Base-by-base conservation (phyloP, 2,329 filamentous ascomycete genomes). In the Fusarium sp. region DNA sequence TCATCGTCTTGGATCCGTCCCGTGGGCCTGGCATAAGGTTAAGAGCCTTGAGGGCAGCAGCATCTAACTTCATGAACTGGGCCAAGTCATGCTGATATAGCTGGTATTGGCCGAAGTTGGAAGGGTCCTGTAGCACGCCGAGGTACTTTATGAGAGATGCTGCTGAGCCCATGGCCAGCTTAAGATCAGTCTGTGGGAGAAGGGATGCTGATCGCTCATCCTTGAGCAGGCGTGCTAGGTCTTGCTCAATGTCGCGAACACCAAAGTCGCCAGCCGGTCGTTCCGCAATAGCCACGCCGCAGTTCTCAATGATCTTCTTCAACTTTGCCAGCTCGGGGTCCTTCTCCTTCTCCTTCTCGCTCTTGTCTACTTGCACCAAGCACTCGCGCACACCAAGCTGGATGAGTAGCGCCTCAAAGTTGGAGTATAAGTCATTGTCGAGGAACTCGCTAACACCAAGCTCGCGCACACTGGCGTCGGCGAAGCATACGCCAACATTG, bases 341-440 rank as follows among this genome's bases (percentile, higher is more conserved):
- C 74, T 93, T 96, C 65, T 90, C 93, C 74, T 93, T 96, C 65
- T 90, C 89, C 74, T 96, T 97, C 58, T 91, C 90, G 6, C 84
- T 80, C 55, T 87, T 85, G 72, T 98, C 93, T 19, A 87, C 79
- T 70, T 92, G 90, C n/a, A 99, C 78, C 28, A 99, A 79, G 71
- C 93, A 97, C 76, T 99, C 95, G 73, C 93, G 95, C 19, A 97
- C 92, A 6, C 95, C 95, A 4, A 99, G 86, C 74, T 99, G 96
- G 67, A 99, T 99, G 48, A 99, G 86, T 15, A 99, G 83, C 4
- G 93, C 93, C 78, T 99, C 95, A 67, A 99, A 96, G 75, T 99
- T 99, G 48, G 94, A 98, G 79, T 96, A 99, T 9, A 97, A 83
- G 74, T 99, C 95, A 73, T 98, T 99, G 81, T 99, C 95, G n/a